A percentile compares a stretch with the other conserved stretches of the same genome.
Evolutionary conservation across 2,329 filamentous ascomycete genomes (phyloP).

Genomic region (Ascomycota sp.): DNA sequence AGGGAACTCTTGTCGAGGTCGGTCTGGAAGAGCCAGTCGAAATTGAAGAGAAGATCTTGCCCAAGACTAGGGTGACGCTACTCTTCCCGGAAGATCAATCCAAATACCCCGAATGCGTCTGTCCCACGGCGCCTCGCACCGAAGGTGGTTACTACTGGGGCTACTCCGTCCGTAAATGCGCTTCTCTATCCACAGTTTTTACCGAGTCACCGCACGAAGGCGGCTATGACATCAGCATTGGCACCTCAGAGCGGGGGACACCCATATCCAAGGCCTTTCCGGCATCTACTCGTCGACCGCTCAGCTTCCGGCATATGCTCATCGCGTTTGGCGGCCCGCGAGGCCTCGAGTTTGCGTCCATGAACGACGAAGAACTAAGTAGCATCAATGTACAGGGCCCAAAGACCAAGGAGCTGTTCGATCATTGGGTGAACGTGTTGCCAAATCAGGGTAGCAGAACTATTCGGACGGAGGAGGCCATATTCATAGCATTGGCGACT

Average conservation of each 20-base stretch:
- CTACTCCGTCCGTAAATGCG: slow-evolving; percentile 44
- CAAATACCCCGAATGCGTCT: slow-evolving; percentile 32
- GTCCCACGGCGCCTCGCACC: slow-evolving; percentile 45
- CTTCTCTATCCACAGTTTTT: slow-evolving; percentile 48
- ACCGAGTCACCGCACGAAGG: slow-evolving; percentile 52
- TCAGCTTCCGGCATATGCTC: slow-evolving; percentile 45
- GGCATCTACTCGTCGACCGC: slow-evolving; percentile 10
- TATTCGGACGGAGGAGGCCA: slow-evolving; percentile 64
- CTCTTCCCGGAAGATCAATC: slow-evolving; percentile 27
- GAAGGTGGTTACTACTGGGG: slow-evolving; percentile 76
- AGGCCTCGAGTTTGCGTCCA: slow-evolving; percentile 54
- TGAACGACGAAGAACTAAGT: slow-evolving; percentile 31
- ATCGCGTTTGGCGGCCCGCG: slow-evolving; percentile 64
- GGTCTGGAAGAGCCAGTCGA: slow-evolving; percentile 31
- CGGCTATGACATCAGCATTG: slow-evolving; percentile 65
- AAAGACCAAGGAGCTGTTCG: slow-evolving; percentile 50
- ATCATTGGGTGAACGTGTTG: slow-evolving; percentile 64
- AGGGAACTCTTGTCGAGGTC: slow-evolving; percentile 33
- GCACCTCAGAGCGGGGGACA: slow-evolving; percentile 56
- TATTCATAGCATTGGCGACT: slow-evolving; percentile 53
- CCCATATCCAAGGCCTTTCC: slow-evolving; percentile 25
- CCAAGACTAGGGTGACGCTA: slow-evolving; percentile 52
- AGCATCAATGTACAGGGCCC: slow-evolving; percentile 39
- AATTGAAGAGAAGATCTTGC: slow-evolving; percentile 38
- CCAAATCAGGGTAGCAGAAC: slow-evolving; percentile 62